Evolutionary conservation across 1,139 yeast genomes (phyloP).

Genomic region (Taphrina betulina): DNA sequence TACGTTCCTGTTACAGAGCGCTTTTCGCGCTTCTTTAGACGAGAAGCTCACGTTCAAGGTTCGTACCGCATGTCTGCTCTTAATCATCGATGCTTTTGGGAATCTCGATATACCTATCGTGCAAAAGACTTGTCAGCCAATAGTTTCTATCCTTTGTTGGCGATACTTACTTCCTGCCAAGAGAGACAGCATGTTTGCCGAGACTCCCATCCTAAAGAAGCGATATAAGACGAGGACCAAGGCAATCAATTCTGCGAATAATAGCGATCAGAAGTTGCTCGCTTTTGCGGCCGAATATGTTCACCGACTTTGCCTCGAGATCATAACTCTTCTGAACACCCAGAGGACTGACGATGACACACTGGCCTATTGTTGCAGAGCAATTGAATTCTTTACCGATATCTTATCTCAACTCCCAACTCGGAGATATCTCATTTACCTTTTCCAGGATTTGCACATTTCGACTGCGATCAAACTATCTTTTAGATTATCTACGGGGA

Average conservation of each 20-base stretch:
- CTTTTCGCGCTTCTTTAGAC: background rate
- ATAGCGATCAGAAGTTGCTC: background rate
- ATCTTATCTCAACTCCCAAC: conserved; percentile 21
- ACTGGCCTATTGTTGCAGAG: background rate
- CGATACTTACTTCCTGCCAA: background rate
- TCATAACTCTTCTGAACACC: background rate
- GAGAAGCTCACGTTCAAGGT: background rate
- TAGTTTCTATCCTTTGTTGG: conserved; percentile 24
- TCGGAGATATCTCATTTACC: conserved; percentile 10
- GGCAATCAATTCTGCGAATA: background rate
- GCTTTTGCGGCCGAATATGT: background rate
- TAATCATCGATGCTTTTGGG: background rate
- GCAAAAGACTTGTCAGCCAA: conserved; percentile 9
- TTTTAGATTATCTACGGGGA: background rate
- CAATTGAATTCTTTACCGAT: conserved; percentile 1
- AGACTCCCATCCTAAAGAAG: conserved; percentile 14
- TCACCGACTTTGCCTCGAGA: background rate
- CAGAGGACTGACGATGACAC: conserved; percentile 18
- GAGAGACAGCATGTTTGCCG: conserved; percentile 11
- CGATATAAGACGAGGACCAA: conserved; percentile 5
- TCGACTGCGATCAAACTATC: background rate
- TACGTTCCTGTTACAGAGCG: background rate
- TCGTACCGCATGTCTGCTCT: background rate
- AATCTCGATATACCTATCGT: conserved; percentile 4
- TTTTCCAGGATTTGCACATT: conserved; percentile 15